A percentile compares a stretch with the other conserved stretches of the same genome.
phyloP scores from a whole-genome alignment of 1,139 yeast species.

The Debaryomyces subglobosus region DNA sequence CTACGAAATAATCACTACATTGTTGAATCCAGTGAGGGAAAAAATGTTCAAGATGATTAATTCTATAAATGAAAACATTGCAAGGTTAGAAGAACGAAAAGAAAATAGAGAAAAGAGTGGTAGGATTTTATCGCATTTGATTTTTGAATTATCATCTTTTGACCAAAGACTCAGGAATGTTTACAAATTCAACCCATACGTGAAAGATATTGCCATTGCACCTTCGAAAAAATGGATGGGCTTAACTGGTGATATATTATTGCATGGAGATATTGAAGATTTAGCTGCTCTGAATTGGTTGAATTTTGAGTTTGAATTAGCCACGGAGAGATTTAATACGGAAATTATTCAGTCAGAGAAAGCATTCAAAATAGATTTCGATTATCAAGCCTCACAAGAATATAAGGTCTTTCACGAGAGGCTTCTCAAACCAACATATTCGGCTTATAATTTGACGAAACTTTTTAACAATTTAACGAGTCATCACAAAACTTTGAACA shows the following conservation, averaged over 20 bases:
- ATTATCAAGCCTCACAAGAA: slow-evolving; percentile 49
- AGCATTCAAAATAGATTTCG: slow-evolving; percentile 66
- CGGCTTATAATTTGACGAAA: slow-evolving; percentile 63
- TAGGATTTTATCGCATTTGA: slow-evolving; percentile 59
- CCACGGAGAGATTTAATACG: slow-evolving; percentile 54
- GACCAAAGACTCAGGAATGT: slow-evolving; percentile 56
- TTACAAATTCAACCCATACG: slow-evolving; percentile 59
- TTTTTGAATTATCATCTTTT: slow-evolving; percentile 61
- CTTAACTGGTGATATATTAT: slow-evolving; percentile 56
- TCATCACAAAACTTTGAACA: slow-evolving; percentile 58
- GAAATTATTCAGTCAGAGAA: slow-evolving; percentile 56
- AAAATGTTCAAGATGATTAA: slow-evolving; percentile 42
- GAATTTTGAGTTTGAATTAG: slow-evolving; percentile 60
- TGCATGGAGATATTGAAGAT: slow-evolving; percentile 38
- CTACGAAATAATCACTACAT: slow-evolving; percentile 58
- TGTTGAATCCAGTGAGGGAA: slow-evolving; percentile 52
- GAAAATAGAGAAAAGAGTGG: slow-evolving; percentile 44
- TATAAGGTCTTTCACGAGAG: slow-evolving; percentile 19
- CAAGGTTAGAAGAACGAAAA: slow-evolving; percentile 18
- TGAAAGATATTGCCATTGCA: slow-evolving; percentile 27
- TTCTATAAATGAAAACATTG: slow-evolving; percentile 33
- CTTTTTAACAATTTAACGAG: slow-evolving; percentile 68
- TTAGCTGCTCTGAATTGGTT: slow-evolving; percentile 59
- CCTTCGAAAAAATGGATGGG: slow-evolving; percentile 58
- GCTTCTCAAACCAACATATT: slow-evolving; percentile 61